phyloP scores from a whole-genome alignment of 257 asterid genomes.

The Anisodus acutangulus region DNA sequence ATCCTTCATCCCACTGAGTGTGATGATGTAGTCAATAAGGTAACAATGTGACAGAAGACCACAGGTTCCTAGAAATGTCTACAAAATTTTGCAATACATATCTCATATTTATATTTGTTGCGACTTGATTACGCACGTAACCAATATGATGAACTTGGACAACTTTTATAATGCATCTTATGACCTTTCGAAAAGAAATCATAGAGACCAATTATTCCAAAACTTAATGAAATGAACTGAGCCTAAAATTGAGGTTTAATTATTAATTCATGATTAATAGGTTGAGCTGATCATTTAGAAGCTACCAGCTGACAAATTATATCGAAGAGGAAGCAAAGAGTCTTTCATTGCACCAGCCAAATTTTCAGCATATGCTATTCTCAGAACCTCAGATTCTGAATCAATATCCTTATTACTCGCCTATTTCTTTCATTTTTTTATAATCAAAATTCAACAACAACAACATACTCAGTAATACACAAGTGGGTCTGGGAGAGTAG shows the following conservation, averaged over 20 bases:
- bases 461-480: no score
- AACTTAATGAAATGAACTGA: not conserved
- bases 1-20: no score
- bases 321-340: slow-evolving; percentile 11
- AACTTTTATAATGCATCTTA: not conserved
- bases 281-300: not conserved
- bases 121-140: not conserved
- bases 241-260: not conserved
- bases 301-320: slow-evolving; percentile 7
- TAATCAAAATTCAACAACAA: no score
- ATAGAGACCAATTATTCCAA: not conserved
- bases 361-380: not conserved
- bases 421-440: no score
- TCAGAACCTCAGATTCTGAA: no score
- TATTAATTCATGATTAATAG: slow-evolving; percentile 22
- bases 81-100: not conserved
- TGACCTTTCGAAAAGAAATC: not conserved
- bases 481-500: no score
- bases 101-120: no score
- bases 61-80: not conserved
- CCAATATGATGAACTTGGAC: not conserved
- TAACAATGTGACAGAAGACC: not conserved
- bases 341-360: slow-evolving; percentile 16
- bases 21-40: not conserved
- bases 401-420: no score